phyloP scores from a whole-genome alignment of 805 yeast genomes.

The Wickerhamiella azymoides region DNA sequence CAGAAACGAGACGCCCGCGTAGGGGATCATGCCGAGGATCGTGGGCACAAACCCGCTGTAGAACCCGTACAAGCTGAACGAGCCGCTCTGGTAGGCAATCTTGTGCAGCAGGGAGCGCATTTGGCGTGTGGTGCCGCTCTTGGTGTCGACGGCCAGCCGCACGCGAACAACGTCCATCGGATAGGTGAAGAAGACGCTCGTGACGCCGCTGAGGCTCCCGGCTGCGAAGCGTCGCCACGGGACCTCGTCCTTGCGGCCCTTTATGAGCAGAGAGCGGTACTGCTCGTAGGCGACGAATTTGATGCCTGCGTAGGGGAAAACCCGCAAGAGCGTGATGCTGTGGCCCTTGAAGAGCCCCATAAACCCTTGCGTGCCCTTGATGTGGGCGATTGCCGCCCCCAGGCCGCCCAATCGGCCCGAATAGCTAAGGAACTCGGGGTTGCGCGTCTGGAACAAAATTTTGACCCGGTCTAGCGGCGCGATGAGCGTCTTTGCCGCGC shows the following conservation, averaged over 20 bases:
- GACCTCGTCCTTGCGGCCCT: slow-evolving; percentile 60
- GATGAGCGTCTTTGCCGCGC: slow-evolving; percentile 87
- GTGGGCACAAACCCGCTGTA: slow-evolving; percentile 94
- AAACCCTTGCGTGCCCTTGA: slow-evolving; percentile 55
- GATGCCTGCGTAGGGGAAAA: slow-evolving; percentile 94
- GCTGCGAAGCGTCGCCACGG: slow-evolving; percentile 67
- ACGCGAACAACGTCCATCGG: slow-evolving; percentile 87
- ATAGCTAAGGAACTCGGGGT: slow-evolving; percentile 71
- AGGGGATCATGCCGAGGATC: slow-evolving; percentile 88
- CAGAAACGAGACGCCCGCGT: slow-evolving; percentile 94
- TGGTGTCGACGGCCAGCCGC: slow-evolving; percentile 78
- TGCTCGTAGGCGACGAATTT: slow-evolving; percentile 96
- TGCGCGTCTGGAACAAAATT: slow-evolving; percentile 86
- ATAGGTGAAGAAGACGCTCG: slow-evolving; percentile 77
- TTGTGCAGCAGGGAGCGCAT: slow-evolving; percentile 20
- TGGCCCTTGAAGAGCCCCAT: slow-evolving; percentile 88
- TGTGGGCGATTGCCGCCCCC: slow-evolving; percentile 53
- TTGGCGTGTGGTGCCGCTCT: slow-evolving; percentile 19
- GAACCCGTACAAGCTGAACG: slow-evolving; percentile 43
- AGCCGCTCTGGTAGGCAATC: slow-evolving; percentile 17
- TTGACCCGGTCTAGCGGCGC: slow-evolving; percentile 95
- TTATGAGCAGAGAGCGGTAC: slow-evolving; percentile 64
- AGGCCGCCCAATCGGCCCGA: slow-evolving; percentile 73
- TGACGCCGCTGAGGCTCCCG: slow-evolving; percentile 82
- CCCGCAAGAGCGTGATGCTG: slow-evolving; percentile 77